Evolutionary conservation across 345 rosid species (phyloP), one percentile per base, ranked within the genome.

Genomic region (Hypericum perforatum): DNA sequence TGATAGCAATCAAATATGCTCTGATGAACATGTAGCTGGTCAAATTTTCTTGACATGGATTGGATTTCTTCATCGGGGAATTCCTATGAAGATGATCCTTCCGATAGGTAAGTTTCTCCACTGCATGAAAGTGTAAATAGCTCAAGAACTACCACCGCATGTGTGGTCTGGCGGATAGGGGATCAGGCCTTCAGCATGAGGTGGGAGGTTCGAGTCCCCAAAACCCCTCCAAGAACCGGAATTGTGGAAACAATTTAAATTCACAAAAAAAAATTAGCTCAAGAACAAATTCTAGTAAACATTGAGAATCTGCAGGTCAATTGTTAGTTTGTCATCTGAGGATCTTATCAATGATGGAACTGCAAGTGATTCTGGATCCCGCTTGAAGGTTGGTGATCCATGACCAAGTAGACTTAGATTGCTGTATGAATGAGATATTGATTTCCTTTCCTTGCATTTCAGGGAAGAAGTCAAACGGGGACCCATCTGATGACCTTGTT

Each of bases 11-110:
- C 71, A 61, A 57, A 62, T 71, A 11, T 83, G 77, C 62, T 58
- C 45, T 62, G 74, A 74, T 37, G 80, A 67, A 54, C 66, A 74
- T 81, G 82, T 64, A 77, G 71, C 67, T 81, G 79, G 62, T 68
- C 83, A 50, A 64, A 75, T 68, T 87, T 91, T 59, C 65, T 80
- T 43, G 92, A 84, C 65, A 54, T 79, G 66, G 98, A 82, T n/a
- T 80, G 90, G 90, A 72, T 78, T 52, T 92, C 96, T 65, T 88
- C 98, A 54, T 85, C 98, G 7, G 98, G 84, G 58, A 85, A 85
- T 77, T 85, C 95, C 7, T 79, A 79, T 9, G 95, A 88, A 54
- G 96, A 82, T 53, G 95, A 88, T 60, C 61, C 58, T 43, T 72
- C 58, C 62, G 84, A 75, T 57, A 85, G 96, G 96, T 92, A 75